These are phyloP conservation scores for Collybiopsis confluens DNA, from an alignment of 768 basidiomycete species.

Conservation along the genomic window DNA sequence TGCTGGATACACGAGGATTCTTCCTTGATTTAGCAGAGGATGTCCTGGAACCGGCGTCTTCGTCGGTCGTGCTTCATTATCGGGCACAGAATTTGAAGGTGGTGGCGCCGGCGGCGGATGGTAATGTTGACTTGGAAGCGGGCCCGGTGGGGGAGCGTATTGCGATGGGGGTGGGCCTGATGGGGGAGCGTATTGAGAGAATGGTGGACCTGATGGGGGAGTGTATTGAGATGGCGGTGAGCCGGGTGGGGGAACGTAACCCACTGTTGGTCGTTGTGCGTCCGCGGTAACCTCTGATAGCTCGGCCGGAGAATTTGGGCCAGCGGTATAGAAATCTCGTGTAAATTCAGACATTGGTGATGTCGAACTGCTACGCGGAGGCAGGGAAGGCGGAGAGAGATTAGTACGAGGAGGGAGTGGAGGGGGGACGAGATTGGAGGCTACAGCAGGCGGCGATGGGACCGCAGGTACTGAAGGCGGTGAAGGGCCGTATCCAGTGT, in stretches of 20 bases:
- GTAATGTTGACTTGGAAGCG: conserved; percentile 1
- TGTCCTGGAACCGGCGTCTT: conserved; percentile 59
- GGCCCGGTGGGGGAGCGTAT: conserved; percentile 28
- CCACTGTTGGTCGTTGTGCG: conserved; percentile 1
- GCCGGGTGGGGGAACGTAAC: conserved; percentile 28
- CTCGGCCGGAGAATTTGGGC: conserved; percentile 21
- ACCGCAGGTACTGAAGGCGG: conserved; percentile 12
- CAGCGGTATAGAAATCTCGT: conserved; percentile 58
- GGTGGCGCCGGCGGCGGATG: background rate
- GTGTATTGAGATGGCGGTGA: conserved; percentile 25
- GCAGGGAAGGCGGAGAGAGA: conserved; percentile 15
- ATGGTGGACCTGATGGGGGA: conserved; percentile 24
- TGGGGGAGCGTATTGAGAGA: no score
- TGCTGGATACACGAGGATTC: conserved; percentile 66
- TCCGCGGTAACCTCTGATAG: no score
- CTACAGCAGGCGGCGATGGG: background rate
- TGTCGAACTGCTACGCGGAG: conserved; percentile 8
- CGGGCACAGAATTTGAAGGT: conserved; percentile 8
- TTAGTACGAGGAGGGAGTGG: conserved; percentile 17
- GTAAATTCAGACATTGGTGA: conserved; percentile 48
- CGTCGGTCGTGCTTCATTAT: conserved; percentile 62
- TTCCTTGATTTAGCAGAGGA: conserved; percentile 58
- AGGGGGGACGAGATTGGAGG: background rate
- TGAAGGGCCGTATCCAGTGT: conserved; percentile 20
- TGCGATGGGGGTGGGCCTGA: conserved; percentile 8